A percentile compares a stretch with the other conserved stretches of the same genome.
phyloP scores from a whole-genome alignment of 345 rosid genomes.

The Salix koriyanagi region DNA sequence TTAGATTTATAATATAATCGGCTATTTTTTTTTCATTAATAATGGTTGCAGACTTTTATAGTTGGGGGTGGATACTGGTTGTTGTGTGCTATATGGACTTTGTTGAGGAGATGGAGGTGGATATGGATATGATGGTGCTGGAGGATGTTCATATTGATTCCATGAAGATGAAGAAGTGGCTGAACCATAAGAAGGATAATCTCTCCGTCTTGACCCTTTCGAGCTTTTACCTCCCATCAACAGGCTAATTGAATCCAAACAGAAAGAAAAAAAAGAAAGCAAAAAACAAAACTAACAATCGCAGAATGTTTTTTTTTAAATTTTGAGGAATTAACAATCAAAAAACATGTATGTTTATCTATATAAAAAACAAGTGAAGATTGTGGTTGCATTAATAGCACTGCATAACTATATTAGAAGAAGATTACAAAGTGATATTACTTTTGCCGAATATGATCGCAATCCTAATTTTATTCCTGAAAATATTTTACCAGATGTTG shows the following conservation, averaged over 20 bases:
- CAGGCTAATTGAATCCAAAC: neutral
- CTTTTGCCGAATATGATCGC: too few relatives aligned
- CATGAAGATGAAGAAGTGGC: conserved; percentile 26
- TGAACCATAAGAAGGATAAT: conserved; percentile 19
- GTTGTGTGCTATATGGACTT: conserved; percentile 42
- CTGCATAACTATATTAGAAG: too few relatives aligned
- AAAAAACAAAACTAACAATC: neutral
- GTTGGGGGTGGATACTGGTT: conserved; percentile 6
- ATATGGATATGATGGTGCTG: conserved; percentile 35
- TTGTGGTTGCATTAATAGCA: too few relatives aligned
- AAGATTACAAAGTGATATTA: too few relatives aligned
- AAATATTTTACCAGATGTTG: too few relatives aligned
- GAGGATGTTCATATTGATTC: conserved; percentile 36
- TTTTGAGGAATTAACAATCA: neutral
- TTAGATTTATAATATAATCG: too few relatives aligned
- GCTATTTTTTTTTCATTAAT: too few relatives aligned
- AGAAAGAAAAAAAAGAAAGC: neutral
- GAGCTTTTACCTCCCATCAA: conserved; percentile 85
- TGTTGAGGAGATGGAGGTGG: conserved; percentile 16
- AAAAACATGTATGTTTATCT: too few relatives aligned
- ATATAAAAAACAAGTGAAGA: too few relatives aligned
- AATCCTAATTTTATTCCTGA: too few relatives aligned
- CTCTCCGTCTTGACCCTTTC: conserved; percentile 33
- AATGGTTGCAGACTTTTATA: too few relatives aligned
- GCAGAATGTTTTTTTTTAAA: neutral